Evolutionary conservation across 768 basidiomycete species (phyloP).

Genomic region (Tubosaeta sp.): DNA sequence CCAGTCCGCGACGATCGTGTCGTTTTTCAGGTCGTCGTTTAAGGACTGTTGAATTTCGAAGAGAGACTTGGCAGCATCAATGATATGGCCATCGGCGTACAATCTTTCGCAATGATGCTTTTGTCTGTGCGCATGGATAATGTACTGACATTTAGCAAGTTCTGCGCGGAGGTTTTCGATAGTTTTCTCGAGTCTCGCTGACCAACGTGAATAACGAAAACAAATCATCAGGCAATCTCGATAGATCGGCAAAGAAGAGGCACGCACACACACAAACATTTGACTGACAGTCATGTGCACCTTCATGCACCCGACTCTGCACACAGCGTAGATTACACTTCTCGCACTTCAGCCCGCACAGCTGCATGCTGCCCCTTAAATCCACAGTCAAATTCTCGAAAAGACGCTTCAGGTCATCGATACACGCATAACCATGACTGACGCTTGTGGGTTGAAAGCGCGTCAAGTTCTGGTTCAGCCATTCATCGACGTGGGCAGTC

Average conservation of each 20-base stretch:
- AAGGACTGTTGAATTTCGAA: too few relatives aligned
- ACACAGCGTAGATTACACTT: constrained; percentile 49
- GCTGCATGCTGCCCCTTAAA: constrained; percentile 40
- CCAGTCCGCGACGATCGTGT: background rate
- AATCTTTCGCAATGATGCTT: too few relatives aligned
- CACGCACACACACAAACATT: too few relatives aligned
- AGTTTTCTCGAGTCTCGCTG: background rate
- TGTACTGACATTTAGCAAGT: too few relatives aligned
- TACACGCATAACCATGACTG: constrained; percentile 32
- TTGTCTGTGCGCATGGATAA: too few relatives aligned
- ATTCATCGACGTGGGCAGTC: constrained; percentile 43
- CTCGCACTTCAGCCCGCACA: constrained; percentile 47
- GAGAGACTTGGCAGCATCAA: too few relatives aligned
- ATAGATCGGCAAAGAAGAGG: too few relatives aligned
- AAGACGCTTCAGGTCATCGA: constrained; percentile 41
- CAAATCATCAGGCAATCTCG: constrained; percentile 45
- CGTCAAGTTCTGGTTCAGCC: constrained; percentile 47
- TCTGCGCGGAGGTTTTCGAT: too few relatives aligned
- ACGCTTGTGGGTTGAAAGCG: constrained; percentile 37
- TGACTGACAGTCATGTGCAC: too few relatives aligned
- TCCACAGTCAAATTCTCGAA: constrained; percentile 43
- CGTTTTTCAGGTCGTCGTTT: background rate
- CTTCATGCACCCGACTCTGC: constrained; percentile 37
- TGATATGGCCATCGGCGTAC: too few relatives aligned
- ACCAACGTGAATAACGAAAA: background rate